Percentiles rank a stretch among this genome's conserved stretches.
Evolutionary conservation across 164 flowering plant genomes (phyloP).

Genomic region (Echeveria elegans): DNA sequence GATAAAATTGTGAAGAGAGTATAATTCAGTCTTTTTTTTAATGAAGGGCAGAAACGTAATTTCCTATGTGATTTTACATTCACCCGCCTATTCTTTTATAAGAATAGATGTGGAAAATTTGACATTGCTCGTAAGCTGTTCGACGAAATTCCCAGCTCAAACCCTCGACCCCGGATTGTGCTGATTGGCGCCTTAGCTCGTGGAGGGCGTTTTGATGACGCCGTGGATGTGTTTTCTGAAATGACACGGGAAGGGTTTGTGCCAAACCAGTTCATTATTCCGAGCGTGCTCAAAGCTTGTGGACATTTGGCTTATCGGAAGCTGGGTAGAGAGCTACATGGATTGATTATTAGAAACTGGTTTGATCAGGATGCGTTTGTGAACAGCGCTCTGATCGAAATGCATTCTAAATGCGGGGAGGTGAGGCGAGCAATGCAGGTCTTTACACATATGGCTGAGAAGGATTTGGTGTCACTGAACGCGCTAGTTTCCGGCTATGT

Average conservation of each 20-base stretch:
- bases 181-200: conserved; percentile 46
- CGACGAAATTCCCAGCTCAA: no score
- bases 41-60: no score
- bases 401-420: no score
- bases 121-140: conserved; percentile 49
- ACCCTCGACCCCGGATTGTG: no score
- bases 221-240: conserved; percentile 38
- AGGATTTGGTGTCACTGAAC: conserved; percentile 44
- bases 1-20: no score
- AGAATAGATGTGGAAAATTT: conserved; percentile 31
- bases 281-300: conserved; percentile 67
- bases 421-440: conserved; percentile 29
- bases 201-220: conserved; percentile 40
- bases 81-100: no score
- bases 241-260: conserved; percentile 39
- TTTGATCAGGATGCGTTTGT: conserved; percentile 46
- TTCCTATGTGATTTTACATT: no score
- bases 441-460: conserved; percentile 30
- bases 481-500: not conserved
- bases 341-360: conserved; percentile 23
- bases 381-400: conserved; percentile 5
- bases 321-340: conserved; percentile 47
- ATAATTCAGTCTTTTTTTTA: no score
- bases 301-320: conserved; percentile 35
- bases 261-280: conserved; percentile 32